Evolutionary conservation across 208 protist genomes (phyloP).

Genomic region (Trichomonas vaginalis): DNA sequence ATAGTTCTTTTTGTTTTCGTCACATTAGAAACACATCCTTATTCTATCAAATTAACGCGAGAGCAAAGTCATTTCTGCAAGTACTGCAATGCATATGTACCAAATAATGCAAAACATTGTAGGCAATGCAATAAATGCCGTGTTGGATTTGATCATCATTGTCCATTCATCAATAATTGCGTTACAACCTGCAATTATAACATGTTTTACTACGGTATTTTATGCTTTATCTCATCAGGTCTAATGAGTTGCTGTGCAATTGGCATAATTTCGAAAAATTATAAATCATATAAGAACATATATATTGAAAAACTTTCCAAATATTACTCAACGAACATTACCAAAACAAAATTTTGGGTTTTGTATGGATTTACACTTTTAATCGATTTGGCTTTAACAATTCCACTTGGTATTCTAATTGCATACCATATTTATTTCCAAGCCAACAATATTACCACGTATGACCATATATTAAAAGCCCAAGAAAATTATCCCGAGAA

Average conservation of each 20-base stretch:
- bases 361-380: not conserved
- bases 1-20: not conserved
- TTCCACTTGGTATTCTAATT: not conserved
- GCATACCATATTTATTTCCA: not conserved
- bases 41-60: not conserved
- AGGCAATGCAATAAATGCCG: not conserved
- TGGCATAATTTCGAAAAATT: not conserved
- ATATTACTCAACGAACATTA: not conserved
- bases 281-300: not conserved
- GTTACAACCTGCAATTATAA: not conserved
- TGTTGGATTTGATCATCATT: constrained; percentile 12
- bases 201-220: not conserved
- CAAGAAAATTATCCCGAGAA: not conserved
- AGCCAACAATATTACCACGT: not conserved
- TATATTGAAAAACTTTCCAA: not conserved
- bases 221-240: not conserved
- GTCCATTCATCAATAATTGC: constrained; percentile 1
- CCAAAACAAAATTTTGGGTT: not conserved
- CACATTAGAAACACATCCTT: not conserved
- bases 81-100: not conserved
- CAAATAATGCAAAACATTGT: not conserved
- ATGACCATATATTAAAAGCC: not conserved
- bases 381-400: not conserved
- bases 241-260: not conserved
- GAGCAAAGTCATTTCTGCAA: not conserved